Conservation (phyloP, 108 stramenopile species). For the Skeletonema potamos region DNA sequence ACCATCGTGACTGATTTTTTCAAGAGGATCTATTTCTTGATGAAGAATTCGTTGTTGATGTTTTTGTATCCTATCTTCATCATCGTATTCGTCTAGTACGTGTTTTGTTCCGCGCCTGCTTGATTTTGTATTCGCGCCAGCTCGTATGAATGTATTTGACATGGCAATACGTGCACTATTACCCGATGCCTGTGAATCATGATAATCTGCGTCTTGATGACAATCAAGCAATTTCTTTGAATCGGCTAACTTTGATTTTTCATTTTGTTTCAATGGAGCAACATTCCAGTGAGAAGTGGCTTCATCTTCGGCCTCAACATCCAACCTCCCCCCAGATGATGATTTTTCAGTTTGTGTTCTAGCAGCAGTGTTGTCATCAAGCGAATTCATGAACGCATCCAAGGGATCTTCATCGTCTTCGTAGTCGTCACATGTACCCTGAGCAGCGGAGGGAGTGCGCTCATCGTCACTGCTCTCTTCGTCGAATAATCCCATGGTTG, state of each 20-base stretch:
- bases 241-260: not conserved
- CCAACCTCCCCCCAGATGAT: slow-evolving; percentile 47
- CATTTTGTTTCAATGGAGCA: not conserved
- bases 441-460: not conserved
- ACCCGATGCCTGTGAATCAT: not conserved
- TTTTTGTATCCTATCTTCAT: not conserved
- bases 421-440: not conserved
- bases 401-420: slow-evolving; percentile 60
- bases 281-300: slow-evolving; percentile 75
- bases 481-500: slow-evolving; percentile 40
- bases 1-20: slow-evolving; percentile 15
- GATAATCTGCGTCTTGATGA: not conserved
- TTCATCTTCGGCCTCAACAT: slow-evolving; percentile 83
- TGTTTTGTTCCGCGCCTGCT: slow-evolving; percentile 1
- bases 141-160: slow-evolving; percentile 30
- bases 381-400: slow-evolving; percentile 83
- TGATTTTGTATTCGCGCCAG: slow-evolving; percentile 11
- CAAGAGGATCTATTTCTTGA: slow-evolving; percentile 47
- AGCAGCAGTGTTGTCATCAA: slow-evolving; percentile 16
- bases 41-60: not conserved
- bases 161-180: slow-evolving; percentile 18
- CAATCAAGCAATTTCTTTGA: not conserved
- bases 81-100: not conserved
- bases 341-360: not conserved
- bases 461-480: slow-evolving; percentile 18